Base-by-base conservation (phyloP, 2,329 filamentous ascomycete species). In the Verticillium isaacii region DNA sequence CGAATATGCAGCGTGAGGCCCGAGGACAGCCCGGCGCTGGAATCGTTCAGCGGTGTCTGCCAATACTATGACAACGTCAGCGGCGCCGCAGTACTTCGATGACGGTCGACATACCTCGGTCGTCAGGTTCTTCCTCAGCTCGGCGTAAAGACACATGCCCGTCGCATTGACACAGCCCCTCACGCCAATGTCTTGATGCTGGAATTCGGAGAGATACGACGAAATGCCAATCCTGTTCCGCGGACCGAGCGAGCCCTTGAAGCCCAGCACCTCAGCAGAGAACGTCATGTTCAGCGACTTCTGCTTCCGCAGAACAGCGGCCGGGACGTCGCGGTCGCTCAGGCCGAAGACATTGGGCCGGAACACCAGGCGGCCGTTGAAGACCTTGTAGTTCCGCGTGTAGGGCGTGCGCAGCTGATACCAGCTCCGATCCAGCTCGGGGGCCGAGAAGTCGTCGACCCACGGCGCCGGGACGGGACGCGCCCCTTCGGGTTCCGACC, bases 261-360 rank as follows among this genome's bases (percentile, higher is more conserved):
- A 66, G 0, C 59, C 58, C 1, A 65, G 34, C 11, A 68, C n/a
- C 8, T 65, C 66, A 11, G 68, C 68, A 2, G 68, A 61, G 25
- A 70, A 72, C 0, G 67, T 70, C 68, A 72, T 71, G 58, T 72
- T 72, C 23, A 70, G 37, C 3, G 68, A 70, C 56, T 61, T 69
- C 55, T 72, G 69, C 60, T 72, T 72, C 3, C 69, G 63, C 17
- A 72, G 59, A 2, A 72, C 25, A 14, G 69, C 70, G 5, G 68
- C 66, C 0, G 71, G 70, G 0, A 66, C 69, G 19, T 72, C 71
- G 25, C 69, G 61, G 19, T 71, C 70, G 32, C 67, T 67, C n/a
- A 72, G 59, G 0, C 65, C 65, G 23, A 67, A 71, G 12, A 70
- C 68, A 15, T 70, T 70, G 3, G 68, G 68, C 7, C 50, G 75